A percentile compares a stretch with the other conserved stretches of the same genome.
phyloP scores from a whole-genome alignment of 768 basidiomycete genomes.

The Tricholoma terreum region DNA sequence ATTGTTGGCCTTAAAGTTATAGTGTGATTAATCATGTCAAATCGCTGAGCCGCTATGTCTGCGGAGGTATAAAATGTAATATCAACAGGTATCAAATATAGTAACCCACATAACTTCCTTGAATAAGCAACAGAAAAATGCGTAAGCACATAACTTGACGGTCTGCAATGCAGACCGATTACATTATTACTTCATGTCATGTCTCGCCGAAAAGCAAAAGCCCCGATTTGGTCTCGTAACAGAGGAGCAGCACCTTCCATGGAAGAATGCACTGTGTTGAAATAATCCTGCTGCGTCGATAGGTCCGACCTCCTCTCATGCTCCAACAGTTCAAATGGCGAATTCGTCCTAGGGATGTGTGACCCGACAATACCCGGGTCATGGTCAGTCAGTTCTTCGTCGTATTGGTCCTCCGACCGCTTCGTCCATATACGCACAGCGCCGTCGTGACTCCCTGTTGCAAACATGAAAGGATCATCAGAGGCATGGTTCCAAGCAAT shows the following conservation, averaged over 20 bases:
- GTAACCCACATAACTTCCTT: neutral
- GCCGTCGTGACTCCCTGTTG: constrained; percentile 77
- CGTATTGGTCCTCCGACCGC: constrained; percentile 21
- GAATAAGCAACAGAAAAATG: neutral
- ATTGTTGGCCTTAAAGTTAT: too few relatives aligned
- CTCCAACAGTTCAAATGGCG: constrained; percentile 18
- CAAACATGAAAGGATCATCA: constrained; percentile 68
- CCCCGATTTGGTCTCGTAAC: constrained; percentile 1
- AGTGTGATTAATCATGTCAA: too few relatives aligned
- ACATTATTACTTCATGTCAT: neutral
- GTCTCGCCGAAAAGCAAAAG: neutral
- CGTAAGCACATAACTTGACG: neutral
- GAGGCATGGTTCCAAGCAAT: constrained; percentile 76
- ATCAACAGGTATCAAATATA: too few relatives aligned
- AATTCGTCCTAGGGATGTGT: constrained; percentile 15
- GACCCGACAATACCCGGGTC: neutral
- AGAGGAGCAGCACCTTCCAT: neutral
- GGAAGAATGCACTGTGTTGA: neutral
- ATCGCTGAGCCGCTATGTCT: too few relatives aligned
- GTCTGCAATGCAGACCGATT: neutral
- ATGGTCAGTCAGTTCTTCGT: neutral
- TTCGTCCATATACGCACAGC: constrained; percentile 72
- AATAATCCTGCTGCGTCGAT: constrained; percentile 7
- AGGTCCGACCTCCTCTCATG: constrained; percentile 8
- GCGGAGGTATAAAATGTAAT: neutral